Base-by-base conservation (phyloP, 2,329 filamentous ascomycete genomes). In the Cytospora chrysosperma region DNA sequence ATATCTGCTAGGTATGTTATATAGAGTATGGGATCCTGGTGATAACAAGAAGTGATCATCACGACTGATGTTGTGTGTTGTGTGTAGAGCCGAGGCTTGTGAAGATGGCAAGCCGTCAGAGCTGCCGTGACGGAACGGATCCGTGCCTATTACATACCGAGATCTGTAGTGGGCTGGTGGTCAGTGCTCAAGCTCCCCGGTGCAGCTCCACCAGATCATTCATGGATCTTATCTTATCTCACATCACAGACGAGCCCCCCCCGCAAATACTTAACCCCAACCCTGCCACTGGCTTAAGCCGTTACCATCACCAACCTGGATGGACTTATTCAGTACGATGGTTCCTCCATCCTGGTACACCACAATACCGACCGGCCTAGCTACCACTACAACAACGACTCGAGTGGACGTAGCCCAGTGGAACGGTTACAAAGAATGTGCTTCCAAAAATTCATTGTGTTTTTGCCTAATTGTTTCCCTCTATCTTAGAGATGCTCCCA, bases 151-250 rank as follows among this genome's bases (percentile, higher is more conserved):
- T n/a, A n/a, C n/a, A n/a, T n/a, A n/a, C n/a, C n/a, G n/a, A n/a
- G n/a, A 24, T 47, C 21, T 24, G 10, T 8, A n/a, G 37, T 28
- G 17, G 50, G n/a, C n/a, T 13, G 1, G 10, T 55, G 59, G 59
- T 19, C 59, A 6, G 59, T 61, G 59, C 59, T 34, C 2, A 12
- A 55, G 37, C 58, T 55, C 27, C 9, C 30, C 3, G 17, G 37
- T 40, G 19, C 21, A 21, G 43, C 58, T 56, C 13, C 27, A 28
- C 34, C 12, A 15, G 12, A 34, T 59, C n/a, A n/a, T n/a, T n/a
- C n/a, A n/a, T n/a, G n/a, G 19, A 52, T 54, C 50, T 60, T 26
- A 60, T 60, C 58, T 55, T n/a, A 47, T 47, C 58, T 19, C 4
- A 2, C n/a, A 53, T 12, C 43, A 12, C n/a, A 1, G 8, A 8